These are phyloP conservation scores for Verbascum thapsus DNA, from an alignment of 257 asterid species.

Conservation along the genomic window DNA sequence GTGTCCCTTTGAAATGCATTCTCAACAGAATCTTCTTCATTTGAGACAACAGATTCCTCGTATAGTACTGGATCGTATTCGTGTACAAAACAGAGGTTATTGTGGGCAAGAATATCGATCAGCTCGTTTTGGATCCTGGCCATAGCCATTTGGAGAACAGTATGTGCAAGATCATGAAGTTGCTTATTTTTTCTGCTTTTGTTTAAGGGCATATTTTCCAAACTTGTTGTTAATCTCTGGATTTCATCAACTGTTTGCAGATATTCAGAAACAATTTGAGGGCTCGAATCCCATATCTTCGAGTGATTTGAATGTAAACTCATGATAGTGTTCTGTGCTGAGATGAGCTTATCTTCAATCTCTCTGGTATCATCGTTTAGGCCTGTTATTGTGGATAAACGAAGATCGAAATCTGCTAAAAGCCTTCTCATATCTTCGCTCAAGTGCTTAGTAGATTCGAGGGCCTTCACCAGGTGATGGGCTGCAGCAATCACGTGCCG, in stretches of 20 bases:
- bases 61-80: constrained; percentile 23
- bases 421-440: constrained; percentile 34
- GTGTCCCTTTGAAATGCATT: constrained; percentile 36
- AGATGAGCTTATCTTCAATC: constrained; percentile 40
- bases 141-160: constrained; percentile 54
- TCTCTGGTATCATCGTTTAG: constrained; percentile 31
- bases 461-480: constrained; percentile 58
- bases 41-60: constrained; percentile 47
- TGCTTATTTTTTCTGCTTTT: constrained; percentile 26
- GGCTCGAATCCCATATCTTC: constrained; percentile 49
- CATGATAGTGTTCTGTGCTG: constrained; percentile 43
- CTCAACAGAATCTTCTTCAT: constrained; percentile 50
- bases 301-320: constrained; percentile 39
- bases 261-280: constrained; percentile 37
- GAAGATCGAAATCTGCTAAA: constrained; percentile 44
- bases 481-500: constrained; percentile 59
- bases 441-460: constrained; percentile 40
- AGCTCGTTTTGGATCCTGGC: constrained; percentile 57
- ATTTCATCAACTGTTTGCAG: constrained; percentile 53
- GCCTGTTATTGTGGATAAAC: constrained; percentile 39
- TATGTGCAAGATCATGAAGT: constrained; percentile 44
- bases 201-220: constrained; percentile 30
- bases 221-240: constrained; percentile 30
- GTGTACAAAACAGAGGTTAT: constrained; percentile 42
- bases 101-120: constrained; percentile 47